Conservation (phyloP, 2,329 filamentous ascomycete genomes). For the Venturia aucupariae region DNA sequence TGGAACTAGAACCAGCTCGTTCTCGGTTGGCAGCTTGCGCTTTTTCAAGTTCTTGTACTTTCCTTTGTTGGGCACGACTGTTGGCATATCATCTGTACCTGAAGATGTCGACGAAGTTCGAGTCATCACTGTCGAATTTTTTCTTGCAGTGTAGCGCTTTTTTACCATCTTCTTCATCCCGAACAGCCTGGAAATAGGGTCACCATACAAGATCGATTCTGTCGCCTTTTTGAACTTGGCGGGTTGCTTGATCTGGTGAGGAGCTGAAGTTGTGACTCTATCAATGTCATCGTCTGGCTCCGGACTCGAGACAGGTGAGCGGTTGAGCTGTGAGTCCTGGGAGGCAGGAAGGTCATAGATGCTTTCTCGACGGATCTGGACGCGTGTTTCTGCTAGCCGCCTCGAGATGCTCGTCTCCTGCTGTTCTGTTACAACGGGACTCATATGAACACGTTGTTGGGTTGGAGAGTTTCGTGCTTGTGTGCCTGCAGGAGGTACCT, state of each 20-base stretch:
- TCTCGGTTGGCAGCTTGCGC: background rate
- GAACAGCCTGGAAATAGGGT: background rate
- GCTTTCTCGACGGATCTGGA: background rate
- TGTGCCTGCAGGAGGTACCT: background rate
- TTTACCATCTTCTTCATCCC: background rate
- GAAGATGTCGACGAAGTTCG: background rate
- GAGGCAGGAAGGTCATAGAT: conserved; percentile 2
- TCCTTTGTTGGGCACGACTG: background rate
- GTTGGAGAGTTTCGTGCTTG: background rate
- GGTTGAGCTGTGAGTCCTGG: background rate
- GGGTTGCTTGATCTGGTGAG: background rate
- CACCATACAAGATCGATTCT: background rate
- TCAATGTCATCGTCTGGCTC: background rate
- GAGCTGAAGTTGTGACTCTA: background rate
- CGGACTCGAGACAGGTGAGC: background rate
- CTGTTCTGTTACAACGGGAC: background rate
- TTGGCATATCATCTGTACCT: background rate
- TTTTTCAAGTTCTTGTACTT: background rate
- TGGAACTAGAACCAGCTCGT: background rate
- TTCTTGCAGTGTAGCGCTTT: background rate
- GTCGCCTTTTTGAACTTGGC: background rate
- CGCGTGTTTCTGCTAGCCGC: background rate
- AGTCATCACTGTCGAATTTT: background rate
- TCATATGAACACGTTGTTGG: background rate
- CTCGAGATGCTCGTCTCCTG: background rate